Percentiles rank a stretch among this genome's conserved stretches.
These are phyloP conservation scores for Lodderomyces margitis DNA, from an alignment of 1,139 yeast species.

Conservation along the genomic window DNA sequence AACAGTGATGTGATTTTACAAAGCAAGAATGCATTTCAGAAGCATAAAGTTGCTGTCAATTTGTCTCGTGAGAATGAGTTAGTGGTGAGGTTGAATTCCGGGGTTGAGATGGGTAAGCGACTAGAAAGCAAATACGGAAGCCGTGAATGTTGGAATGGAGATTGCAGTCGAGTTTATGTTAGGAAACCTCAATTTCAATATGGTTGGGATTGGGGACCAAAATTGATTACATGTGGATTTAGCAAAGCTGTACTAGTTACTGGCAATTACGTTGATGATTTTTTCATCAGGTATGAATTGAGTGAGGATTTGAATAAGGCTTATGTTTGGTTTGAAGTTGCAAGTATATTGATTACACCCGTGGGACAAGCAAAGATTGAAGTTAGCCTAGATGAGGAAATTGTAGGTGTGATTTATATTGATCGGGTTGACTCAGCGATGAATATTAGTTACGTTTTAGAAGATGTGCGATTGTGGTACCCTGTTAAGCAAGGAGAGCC, in stretches of 20 bases:
- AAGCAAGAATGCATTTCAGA: conserved; percentile 40
- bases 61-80: conserved; percentile 17
- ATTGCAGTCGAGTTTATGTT: conserved; percentile 37
- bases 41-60: conserved; percentile 18
- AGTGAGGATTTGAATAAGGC: conserved; percentile 10
- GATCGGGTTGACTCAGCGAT: not conserved
- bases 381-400: conserved; percentile 6
- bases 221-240: conserved; percentile 47
- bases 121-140: conserved; percentile 22
- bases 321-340: conserved; percentile 13
- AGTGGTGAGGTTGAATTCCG: conserved; percentile 23
- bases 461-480: conserved; percentile 38
- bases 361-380: conserved; percentile 7
- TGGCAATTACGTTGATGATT: conserved; percentile 20
- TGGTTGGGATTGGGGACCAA: conserved; percentile 64
- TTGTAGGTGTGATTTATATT: conserved; percentile 1
- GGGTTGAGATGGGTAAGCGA: conserved; percentile 20
- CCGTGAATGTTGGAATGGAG: conserved; percentile 38
- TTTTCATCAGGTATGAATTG: conserved; percentile 22
- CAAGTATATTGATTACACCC: not conserved
- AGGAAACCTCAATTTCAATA: conserved; percentile 55
- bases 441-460: conserved; percentile 10
- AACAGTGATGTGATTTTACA: conserved; percentile 30
- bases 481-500: conserved; percentile 41
- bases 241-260: conserved; percentile 25